These are phyloP conservation scores for Sedum album DNA, from an alignment of 164 flowering plant species.

Conservation along the genomic window DNA sequence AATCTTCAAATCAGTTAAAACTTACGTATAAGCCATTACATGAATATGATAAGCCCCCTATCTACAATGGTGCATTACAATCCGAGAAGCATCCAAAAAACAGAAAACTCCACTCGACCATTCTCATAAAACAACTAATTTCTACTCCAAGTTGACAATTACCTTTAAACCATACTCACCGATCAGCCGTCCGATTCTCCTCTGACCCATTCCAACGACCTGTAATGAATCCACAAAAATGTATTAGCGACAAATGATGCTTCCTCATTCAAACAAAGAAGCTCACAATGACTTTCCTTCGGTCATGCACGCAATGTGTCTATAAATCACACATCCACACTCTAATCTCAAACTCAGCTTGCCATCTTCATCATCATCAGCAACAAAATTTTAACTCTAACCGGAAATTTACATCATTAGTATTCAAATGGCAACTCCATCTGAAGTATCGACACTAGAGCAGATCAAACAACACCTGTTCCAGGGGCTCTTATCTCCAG, in stretches of 20 bases:
- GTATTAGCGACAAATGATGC: too few relatives aligned
- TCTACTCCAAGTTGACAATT: constrained; percentile 5
- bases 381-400: too few relatives aligned
- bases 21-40: not conserved
- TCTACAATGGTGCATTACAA: not conserved
- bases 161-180: not conserved
- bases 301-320: too few relatives aligned
- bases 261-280: too few relatives aligned
- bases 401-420: too few relatives aligned
- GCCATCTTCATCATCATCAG: too few relatives aligned
- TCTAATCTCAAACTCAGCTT: too few relatives aligned
- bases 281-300: too few relatives aligned
- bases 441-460: not conserved
- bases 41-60: not conserved
- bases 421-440: not conserved
- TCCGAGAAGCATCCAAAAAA: constrained; percentile 1
- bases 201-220: not conserved
- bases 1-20: not conserved
- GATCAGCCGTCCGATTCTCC: constrained; percentile 1
- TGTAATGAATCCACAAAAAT: not conserved
- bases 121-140: not conserved
- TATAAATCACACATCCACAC: too few relatives aligned
- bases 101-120: not conserved
- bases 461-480: not conserved
- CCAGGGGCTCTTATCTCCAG: not conserved